A percentile compares a stretch with the other conserved stretches of the same genome.
Evolutionary conservation across 768 basidiomycete genomes (phyloP).

Genomic region (Hydnum rufescens): DNA sequence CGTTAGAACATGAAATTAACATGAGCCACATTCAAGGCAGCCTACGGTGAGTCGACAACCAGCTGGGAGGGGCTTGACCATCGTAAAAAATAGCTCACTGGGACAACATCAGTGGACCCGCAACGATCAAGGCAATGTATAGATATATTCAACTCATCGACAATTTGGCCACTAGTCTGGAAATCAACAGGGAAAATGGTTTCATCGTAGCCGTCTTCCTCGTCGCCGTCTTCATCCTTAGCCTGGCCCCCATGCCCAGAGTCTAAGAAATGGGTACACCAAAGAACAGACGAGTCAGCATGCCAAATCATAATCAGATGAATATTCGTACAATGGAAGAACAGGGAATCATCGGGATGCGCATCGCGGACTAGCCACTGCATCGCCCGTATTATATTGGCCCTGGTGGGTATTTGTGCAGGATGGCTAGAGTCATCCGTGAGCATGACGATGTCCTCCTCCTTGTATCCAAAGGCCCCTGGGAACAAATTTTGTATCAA

Average conservation of each 20-base stretch:
- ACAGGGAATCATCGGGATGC: conserved; percentile 62
- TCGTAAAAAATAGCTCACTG: conserved; percentile 43
- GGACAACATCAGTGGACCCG: not conserved
- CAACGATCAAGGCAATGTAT: not conserved
- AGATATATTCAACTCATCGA: conserved; percentile 55
- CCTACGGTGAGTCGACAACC: conserved; percentile 69
- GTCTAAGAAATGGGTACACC: conserved; percentile 24
- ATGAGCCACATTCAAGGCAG: too few relatives aligned
- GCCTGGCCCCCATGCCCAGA: conserved; percentile 92
- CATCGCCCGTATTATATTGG: conserved; percentile 79
- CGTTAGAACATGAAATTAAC: not conserved
- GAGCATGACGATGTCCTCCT: conserved; percentile 69
- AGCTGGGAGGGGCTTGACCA: conserved; percentile 59
- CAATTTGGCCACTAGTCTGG: conserved; percentile 53
- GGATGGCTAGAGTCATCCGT: conserved; percentile 53
- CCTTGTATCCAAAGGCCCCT: conserved; percentile 45
- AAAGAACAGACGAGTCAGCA: not conserved
- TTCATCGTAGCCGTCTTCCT: conserved; percentile 44
- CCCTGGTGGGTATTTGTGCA: conserved; percentile 48
- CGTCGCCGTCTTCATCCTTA: conserved; percentile 63
- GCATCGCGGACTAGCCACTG: conserved; percentile 79
- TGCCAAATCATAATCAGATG: too few relatives aligned
- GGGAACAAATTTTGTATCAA: not conserved
- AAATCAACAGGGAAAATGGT: conserved; percentile 78
- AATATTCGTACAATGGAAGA: conserved; percentile 54